Evolutionary conservation across 2,329 filamentous ascomycete genomes (phyloP), one percentile per base, ranked within the genome.

Genomic region (Dactylonectria macrodidyma): DNA sequence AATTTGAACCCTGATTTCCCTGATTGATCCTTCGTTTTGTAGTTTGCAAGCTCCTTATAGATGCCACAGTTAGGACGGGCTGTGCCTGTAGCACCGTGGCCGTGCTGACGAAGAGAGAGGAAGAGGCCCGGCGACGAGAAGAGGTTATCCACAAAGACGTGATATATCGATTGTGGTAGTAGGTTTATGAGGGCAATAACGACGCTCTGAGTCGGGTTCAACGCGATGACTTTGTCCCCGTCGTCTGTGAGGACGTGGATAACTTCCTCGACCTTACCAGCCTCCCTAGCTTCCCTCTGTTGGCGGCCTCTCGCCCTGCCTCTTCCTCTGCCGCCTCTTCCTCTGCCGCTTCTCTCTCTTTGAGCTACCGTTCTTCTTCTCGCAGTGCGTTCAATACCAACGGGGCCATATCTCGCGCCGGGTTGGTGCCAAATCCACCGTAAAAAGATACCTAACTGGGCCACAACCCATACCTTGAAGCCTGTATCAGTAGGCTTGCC

Each of bases 171-270:
- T n/a, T n/a, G n/a, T n/a, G n/a, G n/a, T n/a, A n/a, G n/a, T n/a
- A n/a, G n/a, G n/a, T n/a, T n/a, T 36, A 51, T 51, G 8, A 36
- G 9, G 48, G 48, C 48, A 51, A 30, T 51, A 51, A 51, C 24
- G 24, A 51, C 48, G n/a, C 19, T 30, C 48, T 51, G 24, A 51
- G 48, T 30, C 48, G 48, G 30, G 6, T 51, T 51, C 24, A 51
- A 51, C 3, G 48, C 48, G 48, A 30, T 51, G 24, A 51, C 24
- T 24, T 51, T 51, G 8, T 51, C 48, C n/a, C 48, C 24, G 7
- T 51, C 24, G 24, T 51, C 48, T 51, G 24, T 51, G 24, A 51
- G 48, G 24, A 51, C 48, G n/a, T 51, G 24, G 48, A 51, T 51
- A 30, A 51, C 48, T 51, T 30, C 48, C 7, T 51, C 24, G 8